Percentiles rank a stretch among this genome's conserved stretches.
Evolutionary conservation across 2,329 filamentous ascomycete species (phyloP).

Genomic region (Cercospora citrullina): DNA sequence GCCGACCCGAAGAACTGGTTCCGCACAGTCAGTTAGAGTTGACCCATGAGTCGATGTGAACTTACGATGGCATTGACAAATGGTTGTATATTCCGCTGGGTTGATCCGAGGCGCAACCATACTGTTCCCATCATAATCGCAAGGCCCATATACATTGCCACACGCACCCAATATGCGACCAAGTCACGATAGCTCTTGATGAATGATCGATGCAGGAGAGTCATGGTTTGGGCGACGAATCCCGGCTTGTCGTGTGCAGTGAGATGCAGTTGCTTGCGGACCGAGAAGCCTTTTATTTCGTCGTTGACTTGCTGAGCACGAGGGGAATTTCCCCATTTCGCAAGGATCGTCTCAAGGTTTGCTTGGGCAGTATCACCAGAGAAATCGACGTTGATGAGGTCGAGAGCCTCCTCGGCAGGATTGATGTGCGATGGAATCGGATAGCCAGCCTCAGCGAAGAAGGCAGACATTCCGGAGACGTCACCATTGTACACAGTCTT

Average conservation of each 20-base stretch:
- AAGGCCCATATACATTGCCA: constrained; percentile 75
- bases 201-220: constrained; percentile 72
- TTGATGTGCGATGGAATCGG: constrained; percentile 68
- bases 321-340: constrained; percentile 53
- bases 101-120: constrained; percentile 68
- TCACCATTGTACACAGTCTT: constrained; percentile 70
- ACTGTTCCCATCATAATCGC: constrained; percentile 86
- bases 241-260: constrained; percentile 10
- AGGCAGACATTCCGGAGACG: constrained; percentile 52
- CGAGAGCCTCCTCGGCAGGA: constrained; percentile 73
- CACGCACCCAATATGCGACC: constrained; percentile 74
- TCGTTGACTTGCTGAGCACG: constrained; percentile 15
- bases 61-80: constrained; percentile 70
- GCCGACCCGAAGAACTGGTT: constrained; percentile 51
- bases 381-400: constrained; percentile 75
- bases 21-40: constrained; percentile 8
- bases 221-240: constrained; percentile 40
- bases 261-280: constrained; percentile 14
- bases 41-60: not conserved
- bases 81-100: constrained; percentile 71
- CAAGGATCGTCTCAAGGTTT: constrained; percentile 53
- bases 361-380: constrained; percentile 41
- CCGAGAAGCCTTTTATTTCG: constrained; percentile 19
- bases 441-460: constrained; percentile 62
- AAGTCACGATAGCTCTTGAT: constrained; percentile 81